Percentiles rank a stretch among this genome's conserved stretches.
These are phyloP conservation scores for Nymphaea thermarum DNA, from an alignment of 164 flowering plant genomes.

Conservation along the genomic window DNA sequence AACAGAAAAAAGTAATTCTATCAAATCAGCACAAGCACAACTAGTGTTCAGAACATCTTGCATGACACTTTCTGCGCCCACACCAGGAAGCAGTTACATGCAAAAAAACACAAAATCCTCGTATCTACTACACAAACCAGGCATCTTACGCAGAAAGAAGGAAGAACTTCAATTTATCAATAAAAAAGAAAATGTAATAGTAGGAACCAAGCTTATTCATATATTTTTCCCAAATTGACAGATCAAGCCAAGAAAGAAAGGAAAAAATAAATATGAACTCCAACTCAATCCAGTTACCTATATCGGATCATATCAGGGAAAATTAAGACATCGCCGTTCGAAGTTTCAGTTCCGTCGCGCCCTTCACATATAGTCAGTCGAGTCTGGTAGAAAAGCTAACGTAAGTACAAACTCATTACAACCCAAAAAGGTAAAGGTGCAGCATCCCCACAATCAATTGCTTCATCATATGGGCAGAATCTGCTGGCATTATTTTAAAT, in stretches of 20 bases:
- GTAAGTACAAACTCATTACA: not conserved
- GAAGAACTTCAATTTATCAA: not conserved
- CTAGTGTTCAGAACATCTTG: no score
- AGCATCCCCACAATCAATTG: not conserved
- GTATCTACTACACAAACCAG: not conserved
- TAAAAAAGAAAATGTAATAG: not conserved
- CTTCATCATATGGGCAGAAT: not conserved
- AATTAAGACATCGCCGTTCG: conserved; percentile 69
- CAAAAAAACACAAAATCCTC: not conserved
- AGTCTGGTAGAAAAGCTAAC: conserved; percentile 24
- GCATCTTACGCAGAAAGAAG: not conserved
- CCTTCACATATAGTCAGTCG: conserved; percentile 64
- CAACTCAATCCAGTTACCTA: conserved; percentile 27
- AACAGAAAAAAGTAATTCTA: no score
- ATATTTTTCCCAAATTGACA: not conserved
- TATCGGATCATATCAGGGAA: conserved; percentile 87
- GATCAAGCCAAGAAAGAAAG: not conserved
- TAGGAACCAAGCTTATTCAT: not conserved
- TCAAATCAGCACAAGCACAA: no score
- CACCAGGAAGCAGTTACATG: no score
- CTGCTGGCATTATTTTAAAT: not conserved
- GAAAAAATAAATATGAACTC: not conserved
- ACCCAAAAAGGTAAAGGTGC: not conserved
- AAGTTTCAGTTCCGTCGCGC: conserved; percentile 29
- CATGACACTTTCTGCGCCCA: no score